Evolutionary conservation across 805 yeast genomes (phyloP).

Genomic region (Yarrowia hollandica): DNA sequence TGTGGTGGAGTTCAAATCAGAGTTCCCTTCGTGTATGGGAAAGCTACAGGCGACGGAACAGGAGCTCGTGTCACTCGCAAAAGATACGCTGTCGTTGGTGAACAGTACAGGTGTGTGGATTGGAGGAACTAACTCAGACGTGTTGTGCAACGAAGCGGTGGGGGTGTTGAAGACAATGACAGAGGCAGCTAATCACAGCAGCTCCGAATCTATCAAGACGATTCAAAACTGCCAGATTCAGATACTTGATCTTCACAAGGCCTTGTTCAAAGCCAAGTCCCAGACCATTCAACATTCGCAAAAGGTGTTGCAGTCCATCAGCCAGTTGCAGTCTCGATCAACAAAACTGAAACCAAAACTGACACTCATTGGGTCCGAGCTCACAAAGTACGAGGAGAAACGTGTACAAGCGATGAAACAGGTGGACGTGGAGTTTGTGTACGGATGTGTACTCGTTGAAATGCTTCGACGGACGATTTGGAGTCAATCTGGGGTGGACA

Average conservation of each 20-base stretch:
- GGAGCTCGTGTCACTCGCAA: neutral
- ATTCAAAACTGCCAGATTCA: neutral
- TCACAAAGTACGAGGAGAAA: slow-evolving; percentile 37
- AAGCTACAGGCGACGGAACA: neutral
- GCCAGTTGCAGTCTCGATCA: slow-evolving; percentile 37
- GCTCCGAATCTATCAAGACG: neutral
- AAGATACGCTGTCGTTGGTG: neutral
- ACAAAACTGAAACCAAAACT: slow-evolving; percentile 38
- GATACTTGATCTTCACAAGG: slow-evolving; percentile 2
- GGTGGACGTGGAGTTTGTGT: slow-evolving; percentile 43
- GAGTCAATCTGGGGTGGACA: slow-evolving; percentile 49
- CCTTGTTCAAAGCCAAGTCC: neutral
- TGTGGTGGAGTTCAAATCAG: neutral
- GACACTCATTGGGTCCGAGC: slow-evolving; percentile 33
- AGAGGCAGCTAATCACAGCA: neutral
- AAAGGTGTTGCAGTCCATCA: slow-evolving; percentile 7
- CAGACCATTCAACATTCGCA: slow-evolving; percentile 19
- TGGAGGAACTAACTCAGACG: neutral
- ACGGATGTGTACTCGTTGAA: slow-evolving; percentile 44
- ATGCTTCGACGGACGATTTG: slow-evolving; percentile 40
- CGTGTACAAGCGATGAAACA: slow-evolving; percentile 41
- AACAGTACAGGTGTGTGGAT: slow-evolving; percentile 10
- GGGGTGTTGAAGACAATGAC: neutral
- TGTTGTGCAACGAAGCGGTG: slow-evolving; percentile 4
- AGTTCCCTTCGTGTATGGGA: neutral